A percentile compares a stretch with the other conserved stretches of the same genome.
Evolutionary conservation across 2,329 filamentous ascomycete species (phyloP).

Genomic region (Rutstroemia sp.): DNA sequence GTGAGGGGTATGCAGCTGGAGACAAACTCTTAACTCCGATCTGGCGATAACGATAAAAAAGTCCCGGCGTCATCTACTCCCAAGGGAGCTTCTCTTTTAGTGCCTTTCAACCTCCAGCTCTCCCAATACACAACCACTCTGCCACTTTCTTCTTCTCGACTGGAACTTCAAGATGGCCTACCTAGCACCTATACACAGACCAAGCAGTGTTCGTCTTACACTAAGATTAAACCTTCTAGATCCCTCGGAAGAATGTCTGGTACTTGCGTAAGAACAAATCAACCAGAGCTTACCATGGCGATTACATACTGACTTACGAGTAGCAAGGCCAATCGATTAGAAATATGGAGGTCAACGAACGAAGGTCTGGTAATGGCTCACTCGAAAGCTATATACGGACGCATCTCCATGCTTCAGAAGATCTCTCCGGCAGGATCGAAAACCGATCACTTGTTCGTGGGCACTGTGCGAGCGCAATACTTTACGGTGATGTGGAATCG

Average conservation of each 20-base stretch:
- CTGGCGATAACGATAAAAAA: conserved; percentile 11
- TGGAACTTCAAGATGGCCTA: conserved; percentile 65
- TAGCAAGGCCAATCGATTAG: conserved; percentile 78
- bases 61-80: neutral
- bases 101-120: neutral
- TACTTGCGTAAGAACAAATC: conserved; percentile 65
- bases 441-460: conserved; percentile 84
- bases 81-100: conserved; percentile 3
- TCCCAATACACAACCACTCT: neutral
- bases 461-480: conserved; percentile 83
- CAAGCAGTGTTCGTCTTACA: conserved; percentile 86
- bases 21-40: conserved; percentile 4
- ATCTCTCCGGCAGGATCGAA: conserved; percentile 66
- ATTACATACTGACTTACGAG: conserved; percentile 14
- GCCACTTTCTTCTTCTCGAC: neutral
- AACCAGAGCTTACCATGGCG: neutral
- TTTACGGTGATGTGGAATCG: conserved; percentile 83
- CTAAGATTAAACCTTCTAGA: conserved; percentile 71
- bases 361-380: conserved; percentile 54
- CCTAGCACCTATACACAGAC: conserved; percentile 83
- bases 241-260: conserved; percentile 69
- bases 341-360: conserved; percentile 68
- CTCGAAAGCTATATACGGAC: conserved; percentile 73
- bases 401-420: conserved; percentile 76
- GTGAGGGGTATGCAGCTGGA: neutral